Evolutionary conservation across 345 rosid species (phyloP), one percentile per base, ranked within the genome.

Genomic region (Populus alba): DNA sequence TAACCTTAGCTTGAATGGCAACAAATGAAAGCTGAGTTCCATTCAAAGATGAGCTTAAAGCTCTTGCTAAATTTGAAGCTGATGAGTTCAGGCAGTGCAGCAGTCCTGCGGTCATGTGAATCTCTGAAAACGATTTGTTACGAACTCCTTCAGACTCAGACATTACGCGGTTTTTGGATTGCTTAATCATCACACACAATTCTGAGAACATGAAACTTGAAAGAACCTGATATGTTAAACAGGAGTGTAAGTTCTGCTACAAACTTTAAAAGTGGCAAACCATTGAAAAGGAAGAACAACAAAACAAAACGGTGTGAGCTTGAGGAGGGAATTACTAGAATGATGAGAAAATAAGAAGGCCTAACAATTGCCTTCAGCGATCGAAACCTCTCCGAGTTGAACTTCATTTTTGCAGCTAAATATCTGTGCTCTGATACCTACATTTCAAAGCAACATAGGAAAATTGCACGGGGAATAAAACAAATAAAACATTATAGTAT

Each of bases 21-120:
- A 3, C 53, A 68, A 85, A 87, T 49, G 83, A 38, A 23, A 87
- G 80, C 17, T 74, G 75, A 68, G 86, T 78, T 62, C 86, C 87
- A 55, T 84, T 79, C 0, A 84, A 47, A 75, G 33, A 45, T 1
- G 83, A 79, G 74, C 87, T 81, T 12, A 87, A 13, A 53, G 81
- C 72, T 75, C 82, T 80, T 41, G 81, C 86, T 47, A 87, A 75
- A 45, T 77, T 79, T 9, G 73, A 31, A 29, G 87, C 85, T 31
- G 89, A 84, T 10, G 83, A 25, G 75, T 87, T 82, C 20, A 84
- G 23, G 47, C 67, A 68, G 55, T 47, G 49, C 5, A 87, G 31
- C 70, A 82, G 62, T 68, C 68, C 59, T 16, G 89, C 78, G n/a
- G 89, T 82, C 39, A 51, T 73, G 61, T 82, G 76, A 29, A 87